phyloP scores from a whole-genome alignment of 768 basidiomycete species.

The Suillus decipiens region DNA sequence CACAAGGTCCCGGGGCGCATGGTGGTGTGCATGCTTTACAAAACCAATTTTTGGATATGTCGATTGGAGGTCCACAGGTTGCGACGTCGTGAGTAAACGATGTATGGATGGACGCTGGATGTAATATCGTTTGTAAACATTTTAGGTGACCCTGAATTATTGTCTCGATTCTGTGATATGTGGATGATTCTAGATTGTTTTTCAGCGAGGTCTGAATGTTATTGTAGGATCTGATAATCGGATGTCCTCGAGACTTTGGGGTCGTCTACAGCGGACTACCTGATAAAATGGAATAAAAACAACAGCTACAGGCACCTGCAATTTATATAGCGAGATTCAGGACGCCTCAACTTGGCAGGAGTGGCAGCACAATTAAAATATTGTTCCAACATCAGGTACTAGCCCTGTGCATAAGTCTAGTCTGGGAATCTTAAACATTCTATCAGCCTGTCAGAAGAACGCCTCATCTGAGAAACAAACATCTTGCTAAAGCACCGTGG shows the following conservation, averaged over 20 bases:
- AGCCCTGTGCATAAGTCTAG: too few species aligned
- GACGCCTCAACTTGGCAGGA: too few species aligned
- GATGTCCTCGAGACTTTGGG: not conserved
- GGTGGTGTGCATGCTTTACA: constrained; percentile 26
- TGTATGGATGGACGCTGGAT: not conserved
- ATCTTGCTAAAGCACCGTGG: too few species aligned
- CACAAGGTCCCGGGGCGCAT: constrained; percentile 3
- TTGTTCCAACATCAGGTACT: too few species aligned
- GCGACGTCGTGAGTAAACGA: constrained; percentile 6
- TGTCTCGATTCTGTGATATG: not conserved
- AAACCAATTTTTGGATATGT: constrained; percentile 35
- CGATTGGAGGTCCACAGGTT: constrained; percentile 20
- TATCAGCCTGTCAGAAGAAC: too few species aligned
- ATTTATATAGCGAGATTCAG: too few species aligned
- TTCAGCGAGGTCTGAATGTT: not conserved
- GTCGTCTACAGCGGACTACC: not conserved
- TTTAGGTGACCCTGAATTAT: not conserved
- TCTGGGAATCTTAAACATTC: too few species aligned
- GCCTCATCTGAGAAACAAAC: too few species aligned
- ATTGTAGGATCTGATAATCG: not conserved
- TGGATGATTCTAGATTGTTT: not conserved
- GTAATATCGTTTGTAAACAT: too few species aligned
- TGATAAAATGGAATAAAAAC: too few species aligned
- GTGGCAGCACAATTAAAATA: too few species aligned
- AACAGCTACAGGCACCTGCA: too few species aligned